phyloP scores from a whole-genome alignment of 176 grass and related monocot genomes.

The Phyllostachys edulis region DNA sequence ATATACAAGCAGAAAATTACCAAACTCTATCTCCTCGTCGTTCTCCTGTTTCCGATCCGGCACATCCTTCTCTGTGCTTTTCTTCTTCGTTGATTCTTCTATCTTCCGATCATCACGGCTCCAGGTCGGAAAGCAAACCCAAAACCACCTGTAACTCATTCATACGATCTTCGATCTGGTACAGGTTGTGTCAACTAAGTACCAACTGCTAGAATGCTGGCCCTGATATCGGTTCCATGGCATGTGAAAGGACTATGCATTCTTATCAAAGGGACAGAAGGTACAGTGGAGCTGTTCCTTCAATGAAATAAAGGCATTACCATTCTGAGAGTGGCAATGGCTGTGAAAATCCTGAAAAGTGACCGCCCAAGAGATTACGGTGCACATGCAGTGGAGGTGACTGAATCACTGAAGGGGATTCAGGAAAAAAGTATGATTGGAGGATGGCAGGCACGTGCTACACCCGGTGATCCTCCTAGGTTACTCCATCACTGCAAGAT shows the following conservation, averaged over 20 bases:
- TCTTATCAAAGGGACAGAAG: constrained; percentile 20
- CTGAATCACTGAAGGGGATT: constrained; percentile 21
- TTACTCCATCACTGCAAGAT: constrained; percentile 37
- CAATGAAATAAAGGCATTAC: constrained; percentile 33
- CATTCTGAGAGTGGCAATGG: constrained; percentile 16
- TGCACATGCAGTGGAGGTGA: constrained; percentile 19
- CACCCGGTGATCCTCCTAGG: constrained; percentile 18
- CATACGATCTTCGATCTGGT: too few species aligned
- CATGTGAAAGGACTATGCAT: constrained; percentile 23
- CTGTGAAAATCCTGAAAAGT: constrained; percentile 49
- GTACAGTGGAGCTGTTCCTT: constrained; percentile 23
- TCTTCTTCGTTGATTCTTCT: too few species aligned
- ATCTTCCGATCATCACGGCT: too few species aligned
- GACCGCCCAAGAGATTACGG: constrained; percentile 30
- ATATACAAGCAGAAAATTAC: too few species aligned
- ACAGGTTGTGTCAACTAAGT: too few species aligned
- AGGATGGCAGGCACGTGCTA: constrained; percentile 38
- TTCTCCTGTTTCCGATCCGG: too few species aligned
- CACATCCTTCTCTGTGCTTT: too few species aligned
- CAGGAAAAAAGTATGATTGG: constrained; percentile 29
- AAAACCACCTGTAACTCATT: too few species aligned
- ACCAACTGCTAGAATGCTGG: background rate
- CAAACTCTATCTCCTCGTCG: too few species aligned
- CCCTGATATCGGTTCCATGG: background rate
- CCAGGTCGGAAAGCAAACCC: too few species aligned